phyloP scores from a whole-genome alignment of 1,139 yeast genomes.

The Taphrina betulina region DNA sequence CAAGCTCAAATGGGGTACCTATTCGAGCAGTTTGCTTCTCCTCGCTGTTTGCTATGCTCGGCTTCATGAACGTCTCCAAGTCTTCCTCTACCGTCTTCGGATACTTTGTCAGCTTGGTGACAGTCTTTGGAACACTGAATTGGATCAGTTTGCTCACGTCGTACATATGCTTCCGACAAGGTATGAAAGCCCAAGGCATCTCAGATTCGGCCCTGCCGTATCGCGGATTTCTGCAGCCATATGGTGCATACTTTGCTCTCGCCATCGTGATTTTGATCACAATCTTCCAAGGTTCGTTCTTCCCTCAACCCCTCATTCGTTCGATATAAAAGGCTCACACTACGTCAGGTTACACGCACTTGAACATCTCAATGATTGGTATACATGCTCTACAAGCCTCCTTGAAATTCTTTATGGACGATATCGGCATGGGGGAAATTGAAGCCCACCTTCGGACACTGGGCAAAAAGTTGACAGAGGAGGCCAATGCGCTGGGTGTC shows the following conservation, averaged over 20 bases:
- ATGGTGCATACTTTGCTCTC: conserved; percentile 54
- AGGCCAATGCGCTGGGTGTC: too few species aligned
- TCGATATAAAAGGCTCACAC: too few species aligned
- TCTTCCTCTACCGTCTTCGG: conserved; percentile 65
- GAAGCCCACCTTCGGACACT: too few species aligned
- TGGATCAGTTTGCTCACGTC: conserved; percentile 64
- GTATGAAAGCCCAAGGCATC: conserved; percentile 59
- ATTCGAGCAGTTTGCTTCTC: conserved; percentile 52
- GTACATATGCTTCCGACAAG: conserved; percentile 64
- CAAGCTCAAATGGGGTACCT: conserved; percentile 63
- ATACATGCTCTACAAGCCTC: too few species aligned
- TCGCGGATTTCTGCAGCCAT: conserved; percentile 73
- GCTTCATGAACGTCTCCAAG: conserved; percentile 59
- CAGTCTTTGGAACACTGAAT: conserved; percentile 76
- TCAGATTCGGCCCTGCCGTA: conserved; percentile 53
- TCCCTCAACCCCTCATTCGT: too few species aligned
- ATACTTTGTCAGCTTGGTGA: conserved; percentile 74
- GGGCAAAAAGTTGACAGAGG: too few species aligned
- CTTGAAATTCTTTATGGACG: too few species aligned
- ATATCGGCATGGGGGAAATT: too few species aligned
- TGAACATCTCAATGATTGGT: too few species aligned
- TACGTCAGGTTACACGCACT: too few species aligned
- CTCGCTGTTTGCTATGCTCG: conserved; percentile 51
- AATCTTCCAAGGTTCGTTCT: conserved; percentile 63
- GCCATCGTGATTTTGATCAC: conserved; percentile 60